Evolutionary conservation across 345 rosid species (phyloP).

Genomic region (Bruguiera gymnorhiza): DNA sequence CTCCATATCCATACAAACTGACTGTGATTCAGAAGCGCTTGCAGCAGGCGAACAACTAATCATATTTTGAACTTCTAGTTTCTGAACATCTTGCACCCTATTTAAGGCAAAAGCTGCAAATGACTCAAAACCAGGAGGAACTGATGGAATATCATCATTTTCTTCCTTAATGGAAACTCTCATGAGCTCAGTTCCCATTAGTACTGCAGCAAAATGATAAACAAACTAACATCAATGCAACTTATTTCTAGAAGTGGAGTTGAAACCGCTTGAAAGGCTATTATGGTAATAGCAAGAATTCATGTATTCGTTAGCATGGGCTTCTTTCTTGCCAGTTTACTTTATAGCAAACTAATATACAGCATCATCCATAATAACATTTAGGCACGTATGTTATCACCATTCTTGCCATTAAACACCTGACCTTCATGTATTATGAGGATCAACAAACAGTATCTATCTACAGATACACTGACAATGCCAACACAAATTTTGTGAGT

Average conservation of each 20-base stretch:
- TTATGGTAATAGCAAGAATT: neutral
- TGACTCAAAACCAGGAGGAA: conserved; percentile 97
- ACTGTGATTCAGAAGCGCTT: conserved; percentile 41
- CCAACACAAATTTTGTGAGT: neutral
- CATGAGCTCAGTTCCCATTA: conserved; percentile 91
- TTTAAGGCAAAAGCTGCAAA: conserved; percentile 66
- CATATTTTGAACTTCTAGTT: conserved; percentile 30
- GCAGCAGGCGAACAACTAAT: conserved; percentile 36
- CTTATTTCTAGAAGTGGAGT: too few relatives aligned
- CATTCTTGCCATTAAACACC: neutral
- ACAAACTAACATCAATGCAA: neutral
- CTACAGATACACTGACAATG: neutral
- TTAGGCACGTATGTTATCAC: too few relatives aligned
- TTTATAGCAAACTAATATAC: too few relatives aligned
- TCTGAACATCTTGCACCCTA: conserved; percentile 39
- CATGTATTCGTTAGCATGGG: neutral
- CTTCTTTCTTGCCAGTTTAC: neutral
- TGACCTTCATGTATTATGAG: too few relatives aligned
- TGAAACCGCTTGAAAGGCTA: too few relatives aligned
- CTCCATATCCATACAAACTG: conserved; percentile 47
- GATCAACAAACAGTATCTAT: neutral
- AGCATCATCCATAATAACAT: too few relatives aligned
- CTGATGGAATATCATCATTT: conserved; percentile 74
- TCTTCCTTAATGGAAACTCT: conserved; percentile 83
- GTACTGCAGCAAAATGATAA: conserved; percentile 19